Evolutionary conservation across 1,284 basidiomycete species (phyloP).

Genomic region (Rhodofomes roseus): DNA sequence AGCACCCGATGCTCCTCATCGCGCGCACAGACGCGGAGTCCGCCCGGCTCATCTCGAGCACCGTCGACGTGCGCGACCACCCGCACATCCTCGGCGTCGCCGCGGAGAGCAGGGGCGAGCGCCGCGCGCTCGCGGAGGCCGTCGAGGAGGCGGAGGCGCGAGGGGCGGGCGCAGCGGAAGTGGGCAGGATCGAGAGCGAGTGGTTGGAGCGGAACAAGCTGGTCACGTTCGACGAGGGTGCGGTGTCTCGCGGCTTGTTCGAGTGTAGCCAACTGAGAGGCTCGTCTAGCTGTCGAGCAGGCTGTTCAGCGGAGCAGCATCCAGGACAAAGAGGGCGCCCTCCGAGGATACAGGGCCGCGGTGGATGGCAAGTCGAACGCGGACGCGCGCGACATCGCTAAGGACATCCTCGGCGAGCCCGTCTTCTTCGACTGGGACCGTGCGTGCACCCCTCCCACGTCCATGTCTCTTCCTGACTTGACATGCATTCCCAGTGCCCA

Average conservation of each 20-base stretch:
- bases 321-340: conserved; percentile 52
- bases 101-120: conserved; percentile 23
- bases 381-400: conserved; percentile 71
- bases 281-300: conserved; percentile 52
- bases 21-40: conserved; percentile 91
- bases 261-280: too few relatives aligned
- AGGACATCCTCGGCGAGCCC: conserved; percentile 63
- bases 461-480: neutral
- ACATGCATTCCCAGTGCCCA: conserved; percentile 51
- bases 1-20: conserved; percentile 85
- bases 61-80: conserved; percentile 73
- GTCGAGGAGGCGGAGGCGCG: conserved; percentile 70
- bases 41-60: conserved; percentile 83
- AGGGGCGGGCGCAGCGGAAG: conserved; percentile 66
- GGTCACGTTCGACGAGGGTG: conserved; percentile 84
- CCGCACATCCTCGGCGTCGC: conserved; percentile 79
- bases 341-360: conserved; percentile 56
- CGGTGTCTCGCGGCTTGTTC: conserved; percentile 11
- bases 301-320: conserved; percentile 47
- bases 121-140: conserved; percentile 67
- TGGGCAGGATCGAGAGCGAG: conserved; percentile 74
- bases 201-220: conserved; percentile 76
- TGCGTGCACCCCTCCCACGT: conserved; percentile 33
- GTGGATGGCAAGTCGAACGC: conserved; percentile 69
- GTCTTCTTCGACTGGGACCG: conserved; percentile 89